Base-by-base conservation (phyloP, 192 early-diverging fungal genomes). In the Neocallimastix lanati region DNA sequence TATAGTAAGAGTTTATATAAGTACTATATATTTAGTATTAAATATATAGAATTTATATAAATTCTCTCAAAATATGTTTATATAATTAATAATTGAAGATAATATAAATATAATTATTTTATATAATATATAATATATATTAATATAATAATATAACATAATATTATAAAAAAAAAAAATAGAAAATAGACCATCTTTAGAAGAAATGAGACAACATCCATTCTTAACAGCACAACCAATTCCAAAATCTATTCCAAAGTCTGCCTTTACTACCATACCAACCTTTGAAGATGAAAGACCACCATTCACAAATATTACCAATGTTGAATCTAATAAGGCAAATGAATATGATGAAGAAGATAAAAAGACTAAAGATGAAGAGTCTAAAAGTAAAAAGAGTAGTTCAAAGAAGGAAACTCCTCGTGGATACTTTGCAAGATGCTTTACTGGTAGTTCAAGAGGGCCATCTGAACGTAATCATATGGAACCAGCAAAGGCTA, bases 151-250 rank as follows among this genome's bases (percentile, higher is more conserved):
- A 50, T 16, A 50, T 21, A 21, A 50, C 21, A 21, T 13, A 7
- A 16, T 50, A 18, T 21, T 21, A 18, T 21, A 50, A 50, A 50
- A 21, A 16, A 50, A 21, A 67, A n/a, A 78, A 21, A 77, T 81
- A 88, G 87, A 86, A 77, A 38, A 58, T 50, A 81, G 87, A 16
- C 88, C 88, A 25, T 79, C 84, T 11, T 78, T 87, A 18, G 83
- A 84, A 29, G 84, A 88, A 67, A 81, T 90, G 30, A 81, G 88
- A 82, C 33, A 82, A n/a, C 83, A 88, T 80, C 77, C 37, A 9
- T 90, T 87, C 79, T 90, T 90, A 0, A 67, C 16, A 0, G 16
- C 50, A n/a, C 50, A 67, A 67, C 50, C 50, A 67, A 67, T 67
- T 67, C 50, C 50, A 67, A 67, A 67, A 11, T 67, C 25, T 67